phyloP scores from a whole-genome alignment of 306 rosid species.

The Rosa lucieae region DNA sequence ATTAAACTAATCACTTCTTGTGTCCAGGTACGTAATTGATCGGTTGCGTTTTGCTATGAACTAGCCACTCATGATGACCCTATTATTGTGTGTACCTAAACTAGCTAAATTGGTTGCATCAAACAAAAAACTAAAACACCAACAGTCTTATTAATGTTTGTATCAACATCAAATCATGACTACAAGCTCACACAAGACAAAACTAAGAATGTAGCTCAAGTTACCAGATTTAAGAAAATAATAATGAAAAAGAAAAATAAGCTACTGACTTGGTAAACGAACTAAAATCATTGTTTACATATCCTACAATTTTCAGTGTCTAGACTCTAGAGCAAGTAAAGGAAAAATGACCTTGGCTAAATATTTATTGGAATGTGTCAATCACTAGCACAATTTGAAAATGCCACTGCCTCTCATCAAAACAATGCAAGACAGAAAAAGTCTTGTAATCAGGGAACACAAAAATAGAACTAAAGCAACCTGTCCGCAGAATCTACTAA shows the following conservation, averaged over 20 bases:
- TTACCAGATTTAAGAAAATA: background rate
- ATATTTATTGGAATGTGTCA: background rate
- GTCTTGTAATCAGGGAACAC: background rate
- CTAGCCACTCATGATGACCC: background rate
- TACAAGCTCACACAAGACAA: background rate
- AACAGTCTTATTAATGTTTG: background rate
- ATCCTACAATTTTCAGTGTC: background rate
- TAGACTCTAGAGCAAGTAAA: background rate
- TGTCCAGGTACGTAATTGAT: background rate
- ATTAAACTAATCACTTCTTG: background rate
- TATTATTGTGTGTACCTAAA: background rate
- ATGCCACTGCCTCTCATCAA: background rate
- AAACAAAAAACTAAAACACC: background rate
- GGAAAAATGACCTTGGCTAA: background rate
- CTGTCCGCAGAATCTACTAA: background rate
- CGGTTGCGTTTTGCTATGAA: background rate
- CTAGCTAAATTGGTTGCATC: background rate
- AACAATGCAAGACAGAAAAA: background rate
- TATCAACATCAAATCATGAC: background rate
- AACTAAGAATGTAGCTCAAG: background rate
- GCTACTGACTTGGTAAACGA: background rate
- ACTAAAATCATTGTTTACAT: background rate
- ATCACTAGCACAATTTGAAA: background rate
- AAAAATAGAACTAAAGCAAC: background rate
- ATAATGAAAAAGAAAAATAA: background rate